Evolutionary conservation across 2,329 filamentous ascomycete species (phyloP).

Genomic region (Xylaria sp.): DNA sequence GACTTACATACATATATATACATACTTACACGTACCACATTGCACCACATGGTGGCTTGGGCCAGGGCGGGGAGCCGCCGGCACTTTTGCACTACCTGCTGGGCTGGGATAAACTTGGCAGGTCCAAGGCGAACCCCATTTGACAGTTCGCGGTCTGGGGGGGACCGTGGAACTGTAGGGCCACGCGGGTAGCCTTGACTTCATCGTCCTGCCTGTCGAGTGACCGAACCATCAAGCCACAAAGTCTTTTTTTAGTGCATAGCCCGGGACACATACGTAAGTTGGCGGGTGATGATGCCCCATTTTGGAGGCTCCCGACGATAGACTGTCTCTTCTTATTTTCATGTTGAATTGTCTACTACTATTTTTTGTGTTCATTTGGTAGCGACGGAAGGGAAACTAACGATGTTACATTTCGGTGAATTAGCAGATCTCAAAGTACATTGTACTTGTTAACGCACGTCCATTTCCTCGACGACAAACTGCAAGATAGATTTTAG

Average conservation of each 20-base stretch:
- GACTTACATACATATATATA: no score
- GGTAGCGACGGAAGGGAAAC: neutral
- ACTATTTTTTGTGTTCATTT: neutral
- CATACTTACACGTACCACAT: neutral
- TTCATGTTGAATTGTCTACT: neutral
- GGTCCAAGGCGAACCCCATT: constrained; percentile 5
- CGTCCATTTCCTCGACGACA: neutral
- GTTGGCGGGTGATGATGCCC: neutral
- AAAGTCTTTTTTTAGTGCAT: constrained; percentile 1
- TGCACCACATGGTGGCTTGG: constrained; percentile 10
- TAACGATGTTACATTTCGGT: neutral
- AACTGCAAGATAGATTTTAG: neutral
- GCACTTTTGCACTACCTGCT: constrained; percentile 6
- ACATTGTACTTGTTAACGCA: neutral
- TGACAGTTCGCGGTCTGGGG: neutral
- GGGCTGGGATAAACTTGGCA: constrained; percentile 6
- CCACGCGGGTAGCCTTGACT: neutral
- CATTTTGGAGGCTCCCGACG: neutral
- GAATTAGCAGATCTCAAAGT: neutral
- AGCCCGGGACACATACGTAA: neutral
- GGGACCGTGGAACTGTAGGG: neutral
- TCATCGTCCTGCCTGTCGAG: neutral
- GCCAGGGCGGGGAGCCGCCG: neutral
- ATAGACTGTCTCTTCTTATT: neutral
- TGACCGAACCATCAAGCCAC: neutral